These are phyloP conservation scores for Spinacia oleracea DNA, from an alignment of 179 eudicot genomes.

Conservation along the genomic window DNA sequence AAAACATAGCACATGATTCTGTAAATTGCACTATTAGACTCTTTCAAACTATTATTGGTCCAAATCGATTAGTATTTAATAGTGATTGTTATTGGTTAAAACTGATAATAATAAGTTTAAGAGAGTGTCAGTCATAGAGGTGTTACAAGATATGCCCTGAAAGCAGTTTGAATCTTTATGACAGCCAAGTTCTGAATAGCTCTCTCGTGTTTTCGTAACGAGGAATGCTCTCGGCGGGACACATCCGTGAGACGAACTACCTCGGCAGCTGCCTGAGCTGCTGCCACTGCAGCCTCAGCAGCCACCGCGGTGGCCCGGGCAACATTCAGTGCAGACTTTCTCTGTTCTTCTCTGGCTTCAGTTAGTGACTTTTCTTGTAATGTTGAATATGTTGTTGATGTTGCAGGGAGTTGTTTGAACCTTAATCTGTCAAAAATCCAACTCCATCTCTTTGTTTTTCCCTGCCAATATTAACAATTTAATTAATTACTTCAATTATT, in stretches of 20 bases:
- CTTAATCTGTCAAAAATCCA: constrained; percentile 41
- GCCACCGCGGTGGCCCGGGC: constrained; percentile 89
- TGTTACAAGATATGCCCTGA: constrained; percentile 78
- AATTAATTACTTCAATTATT: not conserved
- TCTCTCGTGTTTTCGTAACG: constrained; percentile 20
- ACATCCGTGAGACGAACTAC: constrained; percentile 62
- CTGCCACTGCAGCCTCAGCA: constrained; percentile 87
- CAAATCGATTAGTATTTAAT: not conserved
- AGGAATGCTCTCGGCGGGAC: constrained; percentile 34
- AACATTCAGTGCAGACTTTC: constrained; percentile 67
- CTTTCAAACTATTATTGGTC: not conserved
- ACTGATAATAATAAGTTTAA: not conserved
- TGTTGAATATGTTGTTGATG: constrained; percentile 16
- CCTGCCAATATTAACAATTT: constrained; percentile 7
- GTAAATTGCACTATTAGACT: not conserved
- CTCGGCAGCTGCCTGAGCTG: constrained; percentile 90
- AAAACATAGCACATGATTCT: not conserved
- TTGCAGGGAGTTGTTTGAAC: constrained; percentile 39
- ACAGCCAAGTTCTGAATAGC: constrained; percentile 50
- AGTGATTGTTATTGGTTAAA: not conserved
- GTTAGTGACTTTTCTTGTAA: constrained; percentile 38
- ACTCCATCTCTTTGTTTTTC: constrained; percentile 51
- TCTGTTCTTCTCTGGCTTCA: constrained; percentile 71
- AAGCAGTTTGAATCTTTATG: constrained; percentile 67
- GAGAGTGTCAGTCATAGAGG: not conserved